phyloP scores from a whole-genome alignment of 164 flowering plant genomes.

The Warburgia ugandensis region DNA sequence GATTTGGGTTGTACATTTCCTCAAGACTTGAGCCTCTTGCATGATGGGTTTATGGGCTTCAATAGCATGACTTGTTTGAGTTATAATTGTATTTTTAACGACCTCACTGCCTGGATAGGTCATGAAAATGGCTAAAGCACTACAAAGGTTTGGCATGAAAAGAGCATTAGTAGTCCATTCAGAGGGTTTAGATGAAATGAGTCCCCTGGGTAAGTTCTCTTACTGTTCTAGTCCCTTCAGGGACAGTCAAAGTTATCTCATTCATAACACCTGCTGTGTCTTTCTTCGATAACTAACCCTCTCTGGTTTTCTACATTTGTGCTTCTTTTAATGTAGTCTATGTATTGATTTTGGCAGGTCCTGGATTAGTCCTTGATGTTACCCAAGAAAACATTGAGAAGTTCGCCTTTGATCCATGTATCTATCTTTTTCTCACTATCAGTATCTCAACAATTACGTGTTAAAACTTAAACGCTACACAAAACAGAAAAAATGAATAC shows the following conservation, averaged over 20 bases:
- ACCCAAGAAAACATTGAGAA: slow-evolving; percentile 61
- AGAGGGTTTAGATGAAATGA: slow-evolving; percentile 93
- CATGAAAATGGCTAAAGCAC: slow-evolving; percentile 80
- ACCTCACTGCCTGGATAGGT: slow-evolving; percentile 36
- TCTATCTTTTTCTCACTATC: slow-evolving; percentile 5
- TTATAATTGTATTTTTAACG: background rate
- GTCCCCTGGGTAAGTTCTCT: slow-evolving; percentile 66
- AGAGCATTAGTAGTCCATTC: slow-evolving; percentile 89
- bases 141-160: slow-evolving; percentile 81
- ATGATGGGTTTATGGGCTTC: background rate
- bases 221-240: background rate
- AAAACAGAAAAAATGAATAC: too few relatives aligned
- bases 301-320: background rate
- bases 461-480: too few relatives aligned
- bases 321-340: background rate
- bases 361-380: slow-evolving; percentile 75
- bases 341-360: slow-evolving; percentile 38
- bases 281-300: background rate
- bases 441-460: background rate
- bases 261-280: background rate
- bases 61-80: background rate
- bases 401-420: slow-evolving; percentile 86
- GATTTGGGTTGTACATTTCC: too few relatives aligned
- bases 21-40: background rate
- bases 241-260: background rate